Percentiles rank a stretch among this genome's conserved stretches.
These are phyloP conservation scores for Pyronema omphalodes DNA, from an alignment of 495 filamentous ascomycete genomes.

Conservation along the genomic window DNA sequence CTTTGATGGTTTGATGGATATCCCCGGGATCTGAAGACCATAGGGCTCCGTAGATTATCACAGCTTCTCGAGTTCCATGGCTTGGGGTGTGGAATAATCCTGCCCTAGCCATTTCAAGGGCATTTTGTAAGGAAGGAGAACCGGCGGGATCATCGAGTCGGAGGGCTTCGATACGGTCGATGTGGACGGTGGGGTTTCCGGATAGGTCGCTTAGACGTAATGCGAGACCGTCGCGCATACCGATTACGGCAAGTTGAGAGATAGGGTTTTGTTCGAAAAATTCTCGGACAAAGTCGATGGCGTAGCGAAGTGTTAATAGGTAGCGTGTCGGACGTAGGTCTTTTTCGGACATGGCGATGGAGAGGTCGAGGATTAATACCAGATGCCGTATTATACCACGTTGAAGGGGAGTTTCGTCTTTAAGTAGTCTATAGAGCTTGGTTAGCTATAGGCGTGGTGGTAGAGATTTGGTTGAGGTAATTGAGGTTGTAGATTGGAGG, in stretches of 20 bases:
- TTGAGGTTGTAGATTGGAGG: background rate
- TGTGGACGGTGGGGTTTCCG: constrained; percentile 78
- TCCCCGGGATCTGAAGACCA: constrained; percentile 83
- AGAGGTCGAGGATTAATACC: constrained; percentile 81
- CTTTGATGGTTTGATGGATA: constrained; percentile 72
- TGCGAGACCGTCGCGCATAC: constrained; percentile 80
- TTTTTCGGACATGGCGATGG: constrained; percentile 84
- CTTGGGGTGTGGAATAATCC: constrained; percentile 81
- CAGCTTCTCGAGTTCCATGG: constrained; percentile 80
- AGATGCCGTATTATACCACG: constrained; percentile 92
- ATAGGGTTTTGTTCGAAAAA: constrained; percentile 99
- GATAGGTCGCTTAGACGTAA: constrained; percentile 70
- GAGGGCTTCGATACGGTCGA: constrained; percentile 52
- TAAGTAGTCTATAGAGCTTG: constrained; percentile 39
- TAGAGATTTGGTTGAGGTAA: background rate
- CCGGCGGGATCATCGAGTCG: constrained; percentile 68
- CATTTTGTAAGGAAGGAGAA: constrained; percentile 82
- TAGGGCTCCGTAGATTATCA: constrained; percentile 81
- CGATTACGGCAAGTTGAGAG: constrained; percentile 76
- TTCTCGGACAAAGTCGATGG: constrained; percentile 72
- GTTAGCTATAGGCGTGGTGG: background rate
- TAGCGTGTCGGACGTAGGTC: constrained; percentile 78
- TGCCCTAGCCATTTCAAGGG: constrained; percentile 80
- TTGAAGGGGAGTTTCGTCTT: constrained; percentile 86
- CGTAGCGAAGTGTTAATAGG: constrained; percentile 63